Percentiles rank a stretch among this genome's conserved stretches.
phyloP scores from a whole-genome alignment of 2,329 filamentous ascomycete species.

The Leptosphaerulina australis region DNA sequence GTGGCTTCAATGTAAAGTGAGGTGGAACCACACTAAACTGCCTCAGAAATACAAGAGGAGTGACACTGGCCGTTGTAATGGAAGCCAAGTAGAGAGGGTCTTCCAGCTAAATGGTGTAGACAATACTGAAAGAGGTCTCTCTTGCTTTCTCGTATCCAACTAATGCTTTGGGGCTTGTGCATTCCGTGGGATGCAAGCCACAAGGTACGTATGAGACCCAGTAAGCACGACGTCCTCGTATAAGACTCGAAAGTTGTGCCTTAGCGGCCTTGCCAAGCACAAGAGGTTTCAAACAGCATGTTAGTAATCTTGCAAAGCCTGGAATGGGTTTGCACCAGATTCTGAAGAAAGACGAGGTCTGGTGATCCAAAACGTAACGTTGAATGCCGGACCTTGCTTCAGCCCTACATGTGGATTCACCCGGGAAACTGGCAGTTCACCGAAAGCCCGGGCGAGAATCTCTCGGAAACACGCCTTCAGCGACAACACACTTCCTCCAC shows the following conservation, averaged over 20 bases:
- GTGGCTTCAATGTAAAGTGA: conserved; percentile 58
- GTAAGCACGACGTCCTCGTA: neutral
- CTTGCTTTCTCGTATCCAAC: too few species aligned
- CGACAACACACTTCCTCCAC: neutral
- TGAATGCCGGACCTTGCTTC: conserved; percentile 8
- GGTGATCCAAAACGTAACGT: conserved; percentile 5
- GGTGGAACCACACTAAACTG: too few species aligned
- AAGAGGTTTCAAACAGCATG: neutral
- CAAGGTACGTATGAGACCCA: neutral
- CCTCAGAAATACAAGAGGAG: too few species aligned
- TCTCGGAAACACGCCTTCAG: conserved; percentile 15
- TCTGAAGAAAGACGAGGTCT: conserved; percentile 4
- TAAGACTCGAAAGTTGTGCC: neutral
- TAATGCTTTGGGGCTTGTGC: too few species aligned
- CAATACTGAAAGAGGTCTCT: too few species aligned
- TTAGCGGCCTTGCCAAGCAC: neutral
- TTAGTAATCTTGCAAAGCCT: neutral
- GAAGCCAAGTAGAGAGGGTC: too few species aligned
- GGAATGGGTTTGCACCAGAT: neutral
- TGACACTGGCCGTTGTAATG: too few species aligned
- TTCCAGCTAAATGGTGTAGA: too few species aligned
- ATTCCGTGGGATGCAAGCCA: neutral
- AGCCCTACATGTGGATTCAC: conserved; percentile 17
- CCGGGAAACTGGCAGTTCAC: conserved; percentile 9
- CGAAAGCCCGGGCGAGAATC: conserved; percentile 28